Conservation (phyloP, 129 eudicot genomes). For the Chrysanthemum lavandulifolium region DNA sequence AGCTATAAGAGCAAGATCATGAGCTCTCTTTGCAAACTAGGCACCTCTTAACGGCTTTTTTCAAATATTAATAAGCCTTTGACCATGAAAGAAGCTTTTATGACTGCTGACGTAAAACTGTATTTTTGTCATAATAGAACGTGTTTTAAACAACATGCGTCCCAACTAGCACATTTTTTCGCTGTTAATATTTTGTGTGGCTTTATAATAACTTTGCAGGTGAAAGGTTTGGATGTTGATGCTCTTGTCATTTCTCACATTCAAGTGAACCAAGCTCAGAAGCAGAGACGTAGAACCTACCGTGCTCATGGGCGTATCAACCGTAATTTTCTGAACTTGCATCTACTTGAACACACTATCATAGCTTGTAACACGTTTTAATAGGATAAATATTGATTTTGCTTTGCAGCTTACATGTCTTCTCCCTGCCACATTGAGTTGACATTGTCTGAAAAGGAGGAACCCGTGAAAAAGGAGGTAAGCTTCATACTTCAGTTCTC, state of each 20-base stretch:
- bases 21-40: too few species aligned
- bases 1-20: too few species aligned
- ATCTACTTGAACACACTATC: background rate
- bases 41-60: too few species aligned
- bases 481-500: background rate
- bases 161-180: too few species aligned
- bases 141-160: too few species aligned
- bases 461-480: conserved; percentile 42
- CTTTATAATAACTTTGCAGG: conserved; percentile 16
- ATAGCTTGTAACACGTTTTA: background rate
- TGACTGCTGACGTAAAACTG: too few species aligned
- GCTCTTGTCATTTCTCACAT: conserved; percentile 43
- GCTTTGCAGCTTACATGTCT: conserved; percentile 34
- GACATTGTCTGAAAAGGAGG: conserved; percentile 42
- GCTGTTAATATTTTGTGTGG: too few species aligned
- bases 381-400: background rate
- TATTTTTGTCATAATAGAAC: too few species aligned
- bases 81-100: too few species aligned
- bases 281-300: conserved; percentile 42
- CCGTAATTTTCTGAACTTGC: conserved; percentile 15
- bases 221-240: conserved; percentile 44
- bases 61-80: too few species aligned
- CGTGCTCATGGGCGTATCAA: conserved; percentile 45
- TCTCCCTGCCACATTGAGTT: conserved; percentile 45
- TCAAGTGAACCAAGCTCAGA: conserved; percentile 44